Base-by-base conservation (phyloP, 2,329 filamentous ascomycete genomes). In the Colletotrichum lindemuthianum region DNA sequence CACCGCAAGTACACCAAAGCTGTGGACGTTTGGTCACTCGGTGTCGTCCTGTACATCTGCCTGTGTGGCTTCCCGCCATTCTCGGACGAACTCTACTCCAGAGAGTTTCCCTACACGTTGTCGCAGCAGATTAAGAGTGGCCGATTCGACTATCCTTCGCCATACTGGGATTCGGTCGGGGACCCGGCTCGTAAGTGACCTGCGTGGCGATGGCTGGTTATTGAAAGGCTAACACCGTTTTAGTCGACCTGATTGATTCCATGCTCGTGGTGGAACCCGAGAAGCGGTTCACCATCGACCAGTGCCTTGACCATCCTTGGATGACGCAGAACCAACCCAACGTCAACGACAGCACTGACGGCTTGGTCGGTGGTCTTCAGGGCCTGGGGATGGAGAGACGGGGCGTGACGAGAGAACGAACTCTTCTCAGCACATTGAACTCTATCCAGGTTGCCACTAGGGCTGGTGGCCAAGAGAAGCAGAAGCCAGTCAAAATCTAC, bases 11-110 rank as follows among this genome's bases (percentile, higher is more conserved):
- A 99, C 79, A 97, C 94, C 59, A 92, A 93, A 72, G 94, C 94
- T 3, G 96, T 99, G 9, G 96, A 99, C 75, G 85, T 98, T 45
- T 98, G 96, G 96, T 97, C 94, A 1, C 84, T 98, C 1, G 96
- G 96, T n/a, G 96, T 99, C 3, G 95, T 99, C 4, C 84, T 99
- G 32, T 99, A 98, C 78, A 98, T 98, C 71, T 97, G 93, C 74
- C 86, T 98, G 6, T 98, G 96, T 74, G 96, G 96, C 40, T 98
- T 98, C 73, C 96, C 95, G 5, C 96, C 96, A 0, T 99, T 99
- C 78, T 97, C 93, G 0, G 96, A 99, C 72, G 96, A 99, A 78
- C 87, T 98, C 0, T 92, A 90, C 78, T 89, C 88, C 1, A 79
- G 79, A 40, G 90, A 97, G 48, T 96, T 94, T 69, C 96, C 96